These are phyloP conservation scores for Sonneratia alba DNA, from an alignment of 345 rosid species.

Conservation along the genomic window DNA sequence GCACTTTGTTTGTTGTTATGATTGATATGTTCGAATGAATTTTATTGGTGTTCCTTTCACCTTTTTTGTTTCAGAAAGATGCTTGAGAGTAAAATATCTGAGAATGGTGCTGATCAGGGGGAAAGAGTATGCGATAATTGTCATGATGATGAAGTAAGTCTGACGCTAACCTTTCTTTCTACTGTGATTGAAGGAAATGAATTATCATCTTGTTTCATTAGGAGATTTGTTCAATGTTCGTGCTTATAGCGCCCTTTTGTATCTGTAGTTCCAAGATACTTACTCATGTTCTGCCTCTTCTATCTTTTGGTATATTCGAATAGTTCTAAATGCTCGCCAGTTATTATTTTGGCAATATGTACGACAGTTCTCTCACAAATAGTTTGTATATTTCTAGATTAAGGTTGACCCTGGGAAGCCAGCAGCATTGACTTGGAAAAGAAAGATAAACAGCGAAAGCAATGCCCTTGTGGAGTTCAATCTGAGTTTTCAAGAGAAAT, in stretches of 20 bases:
- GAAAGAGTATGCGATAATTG: conserved; percentile 14
- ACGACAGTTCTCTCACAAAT: not conserved
- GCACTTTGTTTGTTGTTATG: not conserved
- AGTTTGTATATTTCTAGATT: conserved; percentile 4
- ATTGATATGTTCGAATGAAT: not conserved
- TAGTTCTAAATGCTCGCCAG: not conserved
- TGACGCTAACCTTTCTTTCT: not conserved
- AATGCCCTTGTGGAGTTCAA: conserved; percentile 30
- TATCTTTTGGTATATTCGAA: not conserved
- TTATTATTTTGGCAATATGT: not conserved
- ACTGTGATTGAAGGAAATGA: not conserved
- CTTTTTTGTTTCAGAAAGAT: conserved; percentile 25
- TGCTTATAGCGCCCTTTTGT: not conserved
- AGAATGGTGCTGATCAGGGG: conserved; percentile 24
- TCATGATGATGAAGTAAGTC: conserved; percentile 26
- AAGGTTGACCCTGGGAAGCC: conserved; percentile 53
- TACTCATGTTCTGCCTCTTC: not conserved
- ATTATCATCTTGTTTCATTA: not conserved
- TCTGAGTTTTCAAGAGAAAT: conserved; percentile 39
- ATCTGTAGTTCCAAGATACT: not conserved
- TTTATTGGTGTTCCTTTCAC: not conserved
- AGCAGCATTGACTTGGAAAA: conserved; percentile 53
- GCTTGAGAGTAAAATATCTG: conserved; percentile 19
- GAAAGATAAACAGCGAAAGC: conserved; percentile 32
- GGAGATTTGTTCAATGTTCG: not conserved